Percentiles rank a stretch among this genome's conserved stretches.
phyloP scores from a whole-genome alignment of 1,284 basidiomycete genomes.

The Omphalotus olearius region DNA sequence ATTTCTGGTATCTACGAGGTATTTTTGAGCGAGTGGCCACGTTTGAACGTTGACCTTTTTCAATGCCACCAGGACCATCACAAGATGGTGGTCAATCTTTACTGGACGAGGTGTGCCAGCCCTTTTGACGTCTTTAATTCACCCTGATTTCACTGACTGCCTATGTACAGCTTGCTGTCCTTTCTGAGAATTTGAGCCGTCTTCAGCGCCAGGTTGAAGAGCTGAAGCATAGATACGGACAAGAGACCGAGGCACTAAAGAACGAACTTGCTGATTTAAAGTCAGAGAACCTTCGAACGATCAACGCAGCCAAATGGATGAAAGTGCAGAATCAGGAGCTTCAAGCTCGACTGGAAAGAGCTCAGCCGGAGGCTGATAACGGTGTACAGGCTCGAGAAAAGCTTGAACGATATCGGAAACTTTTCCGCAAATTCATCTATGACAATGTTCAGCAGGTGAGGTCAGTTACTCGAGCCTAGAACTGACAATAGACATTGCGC shows the following conservation, averaged over 20 bases:
- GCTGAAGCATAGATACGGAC: conserved; percentile 15
- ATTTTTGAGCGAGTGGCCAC: no score
- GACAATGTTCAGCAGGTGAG: conserved; percentile 33
- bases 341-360: conserved; percentile 20
- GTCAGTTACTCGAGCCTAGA: conserved; percentile 4
- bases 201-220: conserved; percentile 23
- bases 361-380: conserved; percentile 24
- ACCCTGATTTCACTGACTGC: no score
- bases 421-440: conserved; percentile 33
- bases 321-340: conserved; percentile 26
- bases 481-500: neutral
- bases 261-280: conserved; percentile 29
- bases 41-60: no score
- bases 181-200: conserved; percentile 7
- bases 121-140: no score
- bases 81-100: no score
- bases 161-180: neutral
- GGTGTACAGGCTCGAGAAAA: conserved; percentile 30
- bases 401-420: conserved; percentile 31
- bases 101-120: no score
- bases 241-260: conserved; percentile 22
- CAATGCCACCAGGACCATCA: no score
- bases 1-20: no score
- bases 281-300: conserved; percentile 19
- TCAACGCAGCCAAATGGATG: conserved; percentile 23